phyloP scores from a whole-genome alignment of 345 rosid species.

The Hevea brasiliensis region DNA sequence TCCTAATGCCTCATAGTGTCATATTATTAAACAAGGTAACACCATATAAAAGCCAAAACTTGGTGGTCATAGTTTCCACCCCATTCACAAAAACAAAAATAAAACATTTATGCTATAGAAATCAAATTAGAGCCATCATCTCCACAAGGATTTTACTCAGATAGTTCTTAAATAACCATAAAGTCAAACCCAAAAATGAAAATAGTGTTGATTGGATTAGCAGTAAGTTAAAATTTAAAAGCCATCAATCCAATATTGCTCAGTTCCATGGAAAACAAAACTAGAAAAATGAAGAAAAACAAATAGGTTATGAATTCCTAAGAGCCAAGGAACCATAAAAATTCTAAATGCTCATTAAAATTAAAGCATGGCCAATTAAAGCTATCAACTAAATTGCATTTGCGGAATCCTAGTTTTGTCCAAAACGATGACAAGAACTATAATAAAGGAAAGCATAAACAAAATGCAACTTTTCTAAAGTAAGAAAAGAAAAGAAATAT shows the following conservation, averaged over 20 bases:
- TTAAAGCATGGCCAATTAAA: constrained; percentile 1
- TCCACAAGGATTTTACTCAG: background rate
- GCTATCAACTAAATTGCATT: background rate
- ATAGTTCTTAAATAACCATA: background rate
- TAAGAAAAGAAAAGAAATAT: background rate
- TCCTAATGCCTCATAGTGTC: background rate
- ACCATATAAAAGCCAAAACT: background rate
- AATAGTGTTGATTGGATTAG: background rate
- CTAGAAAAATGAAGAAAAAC: background rate
- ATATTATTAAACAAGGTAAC: background rate
- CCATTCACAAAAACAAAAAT: background rate
- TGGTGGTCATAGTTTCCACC: background rate
- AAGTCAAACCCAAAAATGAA: background rate
- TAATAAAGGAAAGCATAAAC: background rate
- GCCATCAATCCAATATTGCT: background rate
- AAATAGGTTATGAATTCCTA: background rate
- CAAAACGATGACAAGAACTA: background rate
- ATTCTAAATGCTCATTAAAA: background rate
- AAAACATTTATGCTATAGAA: background rate
- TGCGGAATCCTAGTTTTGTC: constrained; percentile 2
- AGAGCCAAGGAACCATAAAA: background rate
- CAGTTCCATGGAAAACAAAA: background rate
- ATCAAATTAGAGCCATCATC: background rate
- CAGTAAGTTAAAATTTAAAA: background rate
- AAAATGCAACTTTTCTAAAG: too few relatives aligned